phyloP scores from a whole-genome alignment of 2,329 filamentous ascomycete genomes.

The Trichoderma koningii region DNA sequence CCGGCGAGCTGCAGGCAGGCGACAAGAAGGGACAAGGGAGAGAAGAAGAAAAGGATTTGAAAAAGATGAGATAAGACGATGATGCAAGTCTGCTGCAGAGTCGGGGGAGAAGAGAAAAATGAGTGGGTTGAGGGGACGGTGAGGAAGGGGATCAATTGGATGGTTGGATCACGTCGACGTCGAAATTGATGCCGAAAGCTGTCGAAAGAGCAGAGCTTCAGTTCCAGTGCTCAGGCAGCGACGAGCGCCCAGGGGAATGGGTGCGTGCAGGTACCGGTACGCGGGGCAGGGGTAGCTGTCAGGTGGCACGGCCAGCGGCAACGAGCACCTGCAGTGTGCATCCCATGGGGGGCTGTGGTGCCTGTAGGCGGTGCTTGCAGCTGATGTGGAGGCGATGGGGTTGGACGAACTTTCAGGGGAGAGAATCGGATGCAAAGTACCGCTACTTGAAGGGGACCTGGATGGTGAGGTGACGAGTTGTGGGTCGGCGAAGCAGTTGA shows the following conservation, averaged over 20 bases:
- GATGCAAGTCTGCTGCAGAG: conserved; percentile 12
- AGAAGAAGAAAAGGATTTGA: background rate
- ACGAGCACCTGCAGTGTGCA: background rate
- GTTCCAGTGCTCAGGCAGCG: conserved; percentile 20
- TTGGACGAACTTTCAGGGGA: background rate
- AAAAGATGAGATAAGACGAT: conserved; percentile 2
- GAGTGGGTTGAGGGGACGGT: conserved; percentile 25
- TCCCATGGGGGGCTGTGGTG: background rate
- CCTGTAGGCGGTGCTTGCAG: background rate
- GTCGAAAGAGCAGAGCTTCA: background rate
- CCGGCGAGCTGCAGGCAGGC: conserved; percentile 13
- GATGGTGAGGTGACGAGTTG: background rate
- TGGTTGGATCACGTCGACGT: conserved; percentile 9
- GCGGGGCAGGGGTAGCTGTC: background rate
- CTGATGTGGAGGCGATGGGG: background rate
- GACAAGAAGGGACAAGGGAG: background rate
- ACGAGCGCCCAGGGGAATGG: background rate
- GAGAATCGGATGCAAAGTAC: background rate
- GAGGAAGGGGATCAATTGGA: conserved; percentile 3
- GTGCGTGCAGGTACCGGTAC: background rate
- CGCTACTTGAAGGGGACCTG: background rate
- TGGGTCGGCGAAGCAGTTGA: background rate
- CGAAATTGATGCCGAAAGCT: conserved; percentile 13
- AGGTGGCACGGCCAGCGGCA: conserved; percentile 1
- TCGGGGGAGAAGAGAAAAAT: background rate